Percentiles rank a stretch among this genome's conserved stretches.
phyloP scores from a whole-genome alignment of 257 asterid genomes.

The Fraxinus excelsior region DNA sequence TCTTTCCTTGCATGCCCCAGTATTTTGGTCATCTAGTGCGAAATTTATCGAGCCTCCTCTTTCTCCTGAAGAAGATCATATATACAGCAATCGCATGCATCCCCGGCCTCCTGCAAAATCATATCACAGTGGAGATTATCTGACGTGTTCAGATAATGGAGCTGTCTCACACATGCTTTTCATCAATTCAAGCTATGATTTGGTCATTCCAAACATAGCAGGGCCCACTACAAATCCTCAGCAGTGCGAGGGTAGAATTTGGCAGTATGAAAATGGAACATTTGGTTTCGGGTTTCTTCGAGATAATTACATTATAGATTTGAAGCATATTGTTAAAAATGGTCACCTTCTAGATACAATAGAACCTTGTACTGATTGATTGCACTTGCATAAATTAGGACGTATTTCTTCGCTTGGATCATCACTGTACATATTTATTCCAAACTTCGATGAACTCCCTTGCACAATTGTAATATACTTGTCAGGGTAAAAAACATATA shows the following conservation, averaged over 20 bases:
- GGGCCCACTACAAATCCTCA: slow-evolving; percentile 48
- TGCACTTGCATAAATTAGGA: slow-evolving; percentile 5
- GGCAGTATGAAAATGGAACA: slow-evolving; percentile 73
- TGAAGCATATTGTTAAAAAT: slow-evolving; percentile 60
- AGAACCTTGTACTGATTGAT: slow-evolving; percentile 36
- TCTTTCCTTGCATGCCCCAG: slow-evolving; percentile 49
- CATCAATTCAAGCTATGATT: slow-evolving; percentile 72
- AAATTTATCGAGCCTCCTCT: slow-evolving; percentile 60
- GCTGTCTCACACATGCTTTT: slow-evolving; percentile 59
- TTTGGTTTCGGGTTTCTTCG: slow-evolving; percentile 85
- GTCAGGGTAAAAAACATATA: neutral
- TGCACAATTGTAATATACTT: slow-evolving; percentile 11
- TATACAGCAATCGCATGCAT: slow-evolving; percentile 62
- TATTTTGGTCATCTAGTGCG: slow-evolving; percentile 75
- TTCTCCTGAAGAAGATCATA: slow-evolving; percentile 58
- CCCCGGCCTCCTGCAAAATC: slow-evolving; percentile 50
- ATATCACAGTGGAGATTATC: slow-evolving; percentile 33
- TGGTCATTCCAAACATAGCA: slow-evolving; percentile 66
- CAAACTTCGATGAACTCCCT: neutral
- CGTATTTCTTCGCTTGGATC: slow-evolving; percentile 15
- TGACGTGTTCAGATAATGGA: slow-evolving; percentile 30
- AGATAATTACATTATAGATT: slow-evolving; percentile 56
- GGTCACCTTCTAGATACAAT: slow-evolving; percentile 55
- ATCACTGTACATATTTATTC: slow-evolving; percentile 6
- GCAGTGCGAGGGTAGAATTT: slow-evolving; percentile 76